A percentile compares a stretch with the other conserved stretches of the same genome.
These are phyloP conservation scores for Tuber magnatum DNA, from an alignment of 495 filamentous ascomycete genomes.

Conservation along the genomic window DNA sequence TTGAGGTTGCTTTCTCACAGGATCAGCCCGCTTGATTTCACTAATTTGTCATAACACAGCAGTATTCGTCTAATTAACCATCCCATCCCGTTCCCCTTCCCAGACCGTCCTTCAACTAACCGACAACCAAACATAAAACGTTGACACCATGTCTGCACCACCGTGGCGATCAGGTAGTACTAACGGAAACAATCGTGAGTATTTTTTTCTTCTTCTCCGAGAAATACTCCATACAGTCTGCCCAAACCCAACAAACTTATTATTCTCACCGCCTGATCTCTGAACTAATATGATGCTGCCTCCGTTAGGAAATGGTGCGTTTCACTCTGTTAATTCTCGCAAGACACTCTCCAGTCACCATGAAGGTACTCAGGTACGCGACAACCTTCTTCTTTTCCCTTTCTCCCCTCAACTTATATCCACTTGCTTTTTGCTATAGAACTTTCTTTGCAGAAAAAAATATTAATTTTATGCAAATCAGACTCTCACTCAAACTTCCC, in stretches of 20 bases:
- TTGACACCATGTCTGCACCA: constrained; percentile 30
- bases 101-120: neutral
- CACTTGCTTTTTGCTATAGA: neutral
- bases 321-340: constrained; percentile 31
- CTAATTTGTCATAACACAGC: constrained; percentile 2
- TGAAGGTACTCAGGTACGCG: neutral
- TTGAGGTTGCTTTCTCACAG: constrained; percentile 4
- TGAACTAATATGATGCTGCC: neutral
- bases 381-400: neutral
- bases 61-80: constrained; percentile 3
- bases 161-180: constrained; percentile 30
- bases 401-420: neutral
- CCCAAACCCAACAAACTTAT: neutral
- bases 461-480: neutral
- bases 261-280: neutral
- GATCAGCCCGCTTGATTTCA: neutral
- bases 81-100: neutral
- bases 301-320: constrained; percentile 24
- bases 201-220: neutral
- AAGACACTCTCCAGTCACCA: constrained; percentile 22
- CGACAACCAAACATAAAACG: neutral
- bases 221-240: neutral
- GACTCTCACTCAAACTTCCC: constrained; percentile 23
- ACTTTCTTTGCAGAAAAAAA: neutral
- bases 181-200: constrained; percentile 34